Evolutionary conservation across 2,329 filamentous ascomycete genomes (phyloP).

Genomic region (Ascochyta rabiei): DNA sequence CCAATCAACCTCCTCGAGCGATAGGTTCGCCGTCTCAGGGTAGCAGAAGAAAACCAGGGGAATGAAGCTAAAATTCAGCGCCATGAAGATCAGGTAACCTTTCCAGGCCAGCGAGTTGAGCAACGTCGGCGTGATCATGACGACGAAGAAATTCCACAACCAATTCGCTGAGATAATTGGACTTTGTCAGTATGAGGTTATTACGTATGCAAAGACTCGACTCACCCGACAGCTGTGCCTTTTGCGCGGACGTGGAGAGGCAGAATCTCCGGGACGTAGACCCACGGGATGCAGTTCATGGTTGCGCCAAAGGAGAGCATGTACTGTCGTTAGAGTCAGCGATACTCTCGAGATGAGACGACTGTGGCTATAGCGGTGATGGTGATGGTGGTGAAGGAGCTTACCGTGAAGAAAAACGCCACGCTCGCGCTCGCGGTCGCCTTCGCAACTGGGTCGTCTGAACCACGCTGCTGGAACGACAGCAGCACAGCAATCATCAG

Average conservation of each 20-base stretch:
- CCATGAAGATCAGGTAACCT: slow-evolving; percentile 61
- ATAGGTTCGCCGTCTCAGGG: slow-evolving; percentile 44
- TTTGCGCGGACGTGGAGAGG: slow-evolving; percentile 58
- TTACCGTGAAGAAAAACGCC: slow-evolving; percentile 57
- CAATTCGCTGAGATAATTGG: slow-evolving; percentile 53
- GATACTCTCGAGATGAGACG: too few species aligned
- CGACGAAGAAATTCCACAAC: slow-evolving; percentile 58
- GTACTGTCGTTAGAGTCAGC: slow-evolving; percentile 14
- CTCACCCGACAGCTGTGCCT: slow-evolving; percentile 54
- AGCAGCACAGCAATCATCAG: slow-evolving; percentile 48
- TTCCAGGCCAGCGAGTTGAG: slow-evolving; percentile 58
- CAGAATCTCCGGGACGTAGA: slow-evolving; percentile 58
- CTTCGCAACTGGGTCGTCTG: slow-evolving; percentile 40
- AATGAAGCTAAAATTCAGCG: slow-evolving; percentile 54
- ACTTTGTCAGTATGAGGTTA: too few species aligned
- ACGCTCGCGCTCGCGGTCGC: slow-evolving; percentile 54
- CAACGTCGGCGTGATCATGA: slow-evolving; percentile 60
- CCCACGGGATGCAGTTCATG: slow-evolving; percentile 53
- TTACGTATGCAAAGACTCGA: too few species aligned
- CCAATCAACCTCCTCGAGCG: slow-evolving; percentile 46
- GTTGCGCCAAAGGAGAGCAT: slow-evolving; percentile 36
- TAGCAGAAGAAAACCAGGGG: slow-evolving; percentile 56
- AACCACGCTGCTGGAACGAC: slow-evolving; percentile 48
- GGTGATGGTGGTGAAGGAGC: background rate
- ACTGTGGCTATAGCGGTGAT: too few species aligned